Evolutionary conservation across 371 early-diverging fungal genomes (phyloP).

Genomic region (Parasitella parasitica): DNA sequence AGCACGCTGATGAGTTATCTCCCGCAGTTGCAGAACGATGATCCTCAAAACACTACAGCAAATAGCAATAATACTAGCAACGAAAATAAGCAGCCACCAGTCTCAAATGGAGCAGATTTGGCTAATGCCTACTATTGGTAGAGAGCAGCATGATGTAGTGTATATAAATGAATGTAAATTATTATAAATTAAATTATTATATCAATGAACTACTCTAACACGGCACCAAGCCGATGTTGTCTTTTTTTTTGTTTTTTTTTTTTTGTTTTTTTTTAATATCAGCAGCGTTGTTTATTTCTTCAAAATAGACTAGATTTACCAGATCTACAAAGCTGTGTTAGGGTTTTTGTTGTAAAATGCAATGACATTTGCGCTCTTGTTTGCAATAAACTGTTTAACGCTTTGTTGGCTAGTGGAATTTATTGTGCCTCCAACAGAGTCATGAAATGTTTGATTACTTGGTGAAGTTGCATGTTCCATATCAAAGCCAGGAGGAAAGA

Average conservation of each 20-base stretch:
- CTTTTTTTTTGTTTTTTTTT: too few species aligned
- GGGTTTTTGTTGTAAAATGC: not conserved
- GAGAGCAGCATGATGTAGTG: too few species aligned
- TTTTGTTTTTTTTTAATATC: too few species aligned
- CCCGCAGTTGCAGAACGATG: not conserved
- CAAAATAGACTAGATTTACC: too few species aligned
- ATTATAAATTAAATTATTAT: too few species aligned
- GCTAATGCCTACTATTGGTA: conserved; percentile 28
- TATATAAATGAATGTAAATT: not conserved
- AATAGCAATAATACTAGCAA: not conserved
- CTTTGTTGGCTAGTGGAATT: not conserved
- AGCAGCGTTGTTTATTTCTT: too few species aligned
- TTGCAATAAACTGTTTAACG: not conserved
- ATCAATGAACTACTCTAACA: too few species aligned
- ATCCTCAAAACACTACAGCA: not conserved
- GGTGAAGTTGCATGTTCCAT: not conserved
- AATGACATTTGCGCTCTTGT: not conserved
- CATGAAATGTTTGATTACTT: not conserved
- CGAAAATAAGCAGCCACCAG: not conserved
- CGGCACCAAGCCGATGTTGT: too few species aligned
- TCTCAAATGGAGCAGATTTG: conserved; percentile 4
- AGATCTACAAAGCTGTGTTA: not conserved
- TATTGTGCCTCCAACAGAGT: not conserved
- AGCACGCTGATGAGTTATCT: conserved; percentile 2
- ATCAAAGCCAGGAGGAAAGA: not conserved